These are phyloP conservation scores for Arctium minus DNA, from an alignment of 129 eudicot genomes.

Conservation along the genomic window DNA sequence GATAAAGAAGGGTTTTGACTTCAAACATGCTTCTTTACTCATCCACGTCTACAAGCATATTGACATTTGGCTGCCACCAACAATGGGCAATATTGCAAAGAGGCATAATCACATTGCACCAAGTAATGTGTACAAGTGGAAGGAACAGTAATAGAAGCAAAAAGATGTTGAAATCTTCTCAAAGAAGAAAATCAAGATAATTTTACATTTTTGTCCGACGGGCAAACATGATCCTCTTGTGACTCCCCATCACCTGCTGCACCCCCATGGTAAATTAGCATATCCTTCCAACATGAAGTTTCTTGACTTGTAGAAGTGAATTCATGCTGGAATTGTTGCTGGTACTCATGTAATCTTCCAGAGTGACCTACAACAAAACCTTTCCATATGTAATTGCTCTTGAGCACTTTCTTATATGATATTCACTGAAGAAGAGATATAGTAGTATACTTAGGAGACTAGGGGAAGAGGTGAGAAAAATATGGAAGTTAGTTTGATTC, in stretches of 20 bases:
- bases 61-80: not conserved
- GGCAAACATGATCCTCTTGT: conserved; percentile 22
- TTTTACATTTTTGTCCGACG: conserved; percentile 42
- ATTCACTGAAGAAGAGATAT: not conserved
- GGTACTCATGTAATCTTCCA: conserved; percentile 28
- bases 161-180: not conserved
- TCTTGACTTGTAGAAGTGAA: conserved; percentile 25
- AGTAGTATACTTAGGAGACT: not conserved
- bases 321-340: conserved; percentile 11
- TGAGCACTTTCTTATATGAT: not conserved
- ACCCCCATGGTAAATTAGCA: conserved; percentile 31
- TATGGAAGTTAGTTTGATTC: not conserved
- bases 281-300: conserved; percentile 45
- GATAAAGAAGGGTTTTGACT: not conserved
- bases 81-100: not conserved
- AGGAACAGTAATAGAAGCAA: not conserved
- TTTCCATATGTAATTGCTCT: conserved; percentile 16
- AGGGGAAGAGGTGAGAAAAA: not conserved
- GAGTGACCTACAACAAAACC: conserved; percentile 36
- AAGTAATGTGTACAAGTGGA: not conserved
- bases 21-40: not conserved
- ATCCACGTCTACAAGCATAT: not conserved
- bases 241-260: conserved; percentile 26
- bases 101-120: not conserved
- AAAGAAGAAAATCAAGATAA: conserved; percentile 2